These are phyloP conservation scores for Pleurostoma richardsiae DNA, from an alignment of 2,329 filamentous ascomycete species.

Conservation along the genomic window DNA sequence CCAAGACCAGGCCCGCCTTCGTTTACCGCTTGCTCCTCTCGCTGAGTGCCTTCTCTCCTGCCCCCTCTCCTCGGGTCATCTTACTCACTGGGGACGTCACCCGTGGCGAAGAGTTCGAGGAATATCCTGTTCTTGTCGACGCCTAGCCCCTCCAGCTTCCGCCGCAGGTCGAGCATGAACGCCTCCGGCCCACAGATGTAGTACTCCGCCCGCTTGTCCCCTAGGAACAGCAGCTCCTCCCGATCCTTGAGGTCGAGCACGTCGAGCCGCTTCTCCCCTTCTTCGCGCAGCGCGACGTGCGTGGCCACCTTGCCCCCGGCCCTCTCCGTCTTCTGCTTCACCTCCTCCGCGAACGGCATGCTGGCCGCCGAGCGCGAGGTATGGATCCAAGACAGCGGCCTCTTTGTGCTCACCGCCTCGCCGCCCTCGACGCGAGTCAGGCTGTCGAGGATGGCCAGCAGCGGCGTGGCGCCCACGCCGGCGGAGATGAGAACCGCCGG, in stretches of 20 bases:
- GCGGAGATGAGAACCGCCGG: conserved; percentile 64
- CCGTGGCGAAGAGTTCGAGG: conserved; percentile 65
- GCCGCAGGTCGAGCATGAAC: conserved; percentile 62
- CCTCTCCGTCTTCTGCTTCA: conserved; percentile 35
- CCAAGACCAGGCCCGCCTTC: too few species aligned
- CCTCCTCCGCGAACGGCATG: conserved; percentile 50
- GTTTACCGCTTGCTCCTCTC: too few species aligned
- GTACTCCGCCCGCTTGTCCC: conserved; percentile 54
- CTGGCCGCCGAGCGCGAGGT: conserved; percentile 43
- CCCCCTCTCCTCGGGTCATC: conserved; percentile 1
- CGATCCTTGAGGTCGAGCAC: conserved; percentile 46
- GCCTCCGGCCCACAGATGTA: conserved; percentile 65
- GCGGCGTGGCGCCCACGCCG: conserved; percentile 63
- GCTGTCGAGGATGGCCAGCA: conserved; percentile 60
- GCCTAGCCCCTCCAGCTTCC: conserved; percentile 46
- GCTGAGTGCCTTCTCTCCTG: too few species aligned
- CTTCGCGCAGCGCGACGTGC: conserved; percentile 53
- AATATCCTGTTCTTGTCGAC: conserved; percentile 55
- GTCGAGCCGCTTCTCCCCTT: conserved; percentile 50
- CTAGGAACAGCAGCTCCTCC: conserved; percentile 48
- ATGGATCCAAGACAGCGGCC: conserved; percentile 60
- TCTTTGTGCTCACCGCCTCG: conserved; percentile 16
- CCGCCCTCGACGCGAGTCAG: conserved; percentile 21
- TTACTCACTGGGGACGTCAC: conserved; percentile 27
- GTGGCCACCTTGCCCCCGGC: conserved; percentile 37